Conservation (phyloP, 208 protist genomes). For the Crithidia thermophila region DNA sequence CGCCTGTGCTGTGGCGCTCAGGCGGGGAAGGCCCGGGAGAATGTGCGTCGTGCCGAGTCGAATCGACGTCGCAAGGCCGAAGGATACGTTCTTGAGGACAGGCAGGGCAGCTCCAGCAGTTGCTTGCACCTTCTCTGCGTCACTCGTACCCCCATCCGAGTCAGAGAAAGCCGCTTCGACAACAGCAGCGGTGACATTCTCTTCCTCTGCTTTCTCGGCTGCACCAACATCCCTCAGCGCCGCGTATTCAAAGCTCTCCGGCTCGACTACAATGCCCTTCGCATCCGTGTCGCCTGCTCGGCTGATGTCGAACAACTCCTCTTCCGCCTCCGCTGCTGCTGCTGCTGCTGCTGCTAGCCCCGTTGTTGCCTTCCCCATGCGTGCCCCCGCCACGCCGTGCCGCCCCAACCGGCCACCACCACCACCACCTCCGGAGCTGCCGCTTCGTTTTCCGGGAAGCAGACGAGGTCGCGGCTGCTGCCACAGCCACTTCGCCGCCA, state of each 20-base stretch:
- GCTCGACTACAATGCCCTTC: no score
- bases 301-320: slow-evolving; percentile 18
- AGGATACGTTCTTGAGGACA: not conserved
- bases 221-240: no score
- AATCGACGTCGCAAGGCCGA: slow-evolving; percentile 3
- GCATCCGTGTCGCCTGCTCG: not conserved
- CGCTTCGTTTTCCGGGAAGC: slow-evolving; percentile 15
- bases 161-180: no score
- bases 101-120: not conserved
- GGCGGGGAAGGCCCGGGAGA: slow-evolving; percentile 46
- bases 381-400: not conserved
- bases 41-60: slow-evolving; percentile 24
- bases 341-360: not conserved
- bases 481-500: slow-evolving; percentile 72
- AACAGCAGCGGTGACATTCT: no score
- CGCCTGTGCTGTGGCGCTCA: slow-evolving; percentile 32
- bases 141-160: no score
- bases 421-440: not conserved
- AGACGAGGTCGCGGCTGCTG: slow-evolving; percentile 23
- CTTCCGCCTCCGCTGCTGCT: slow-evolving; percentile 1
- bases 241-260: no score
- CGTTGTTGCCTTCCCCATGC: not conserved
- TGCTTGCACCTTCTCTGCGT: no score
- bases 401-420: not conserved
- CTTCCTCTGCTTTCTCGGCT: no score